These are phyloP conservation scores for Comarum palustre DNA, from an alignment of 306 rosid species.

Conservation along the genomic window DNA sequence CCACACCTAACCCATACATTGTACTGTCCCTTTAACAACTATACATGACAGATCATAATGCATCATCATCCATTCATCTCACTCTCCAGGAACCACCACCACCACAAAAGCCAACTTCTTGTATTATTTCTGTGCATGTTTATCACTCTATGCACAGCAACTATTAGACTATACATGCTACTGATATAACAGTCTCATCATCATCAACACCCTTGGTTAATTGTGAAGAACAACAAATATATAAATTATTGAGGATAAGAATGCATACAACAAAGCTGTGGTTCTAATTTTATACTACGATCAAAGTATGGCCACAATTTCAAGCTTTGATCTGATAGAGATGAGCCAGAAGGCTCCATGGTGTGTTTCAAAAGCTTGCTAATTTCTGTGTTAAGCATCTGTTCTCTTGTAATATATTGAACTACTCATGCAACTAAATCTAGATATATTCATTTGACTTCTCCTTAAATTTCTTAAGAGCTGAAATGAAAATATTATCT, in stretches of 20 bases:
- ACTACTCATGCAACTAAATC: neutral
- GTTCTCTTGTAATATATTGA: neutral
- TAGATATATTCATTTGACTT: neutral
- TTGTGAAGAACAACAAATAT: constrained; percentile 7
- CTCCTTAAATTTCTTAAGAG: too few relatives aligned
- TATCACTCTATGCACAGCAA: constrained; percentile 14
- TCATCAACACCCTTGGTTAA: neutral
- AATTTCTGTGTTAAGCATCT: neutral
- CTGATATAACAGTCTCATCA: neutral
- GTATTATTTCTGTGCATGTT: constrained; percentile 3
- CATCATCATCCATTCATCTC: constrained; percentile 23
- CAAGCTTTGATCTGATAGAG: neutral
- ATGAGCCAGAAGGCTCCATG: neutral
- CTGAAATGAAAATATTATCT: neutral
- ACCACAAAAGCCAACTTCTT: constrained; percentile 26
- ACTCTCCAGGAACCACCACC: constrained; percentile 34
- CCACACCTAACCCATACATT: neutral
- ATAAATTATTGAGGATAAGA: constrained; percentile 22
- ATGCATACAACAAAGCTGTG: neutral
- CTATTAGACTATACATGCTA: neutral
- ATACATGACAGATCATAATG: neutral
- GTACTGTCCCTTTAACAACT: constrained; percentile 14
- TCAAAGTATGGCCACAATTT: neutral
- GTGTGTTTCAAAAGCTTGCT: neutral
- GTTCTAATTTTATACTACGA: constrained; percentile 1